Evolutionary conservation across 169 alveolate genomes (phyloP).

Genomic region (Plasmodium relictum): DNA sequence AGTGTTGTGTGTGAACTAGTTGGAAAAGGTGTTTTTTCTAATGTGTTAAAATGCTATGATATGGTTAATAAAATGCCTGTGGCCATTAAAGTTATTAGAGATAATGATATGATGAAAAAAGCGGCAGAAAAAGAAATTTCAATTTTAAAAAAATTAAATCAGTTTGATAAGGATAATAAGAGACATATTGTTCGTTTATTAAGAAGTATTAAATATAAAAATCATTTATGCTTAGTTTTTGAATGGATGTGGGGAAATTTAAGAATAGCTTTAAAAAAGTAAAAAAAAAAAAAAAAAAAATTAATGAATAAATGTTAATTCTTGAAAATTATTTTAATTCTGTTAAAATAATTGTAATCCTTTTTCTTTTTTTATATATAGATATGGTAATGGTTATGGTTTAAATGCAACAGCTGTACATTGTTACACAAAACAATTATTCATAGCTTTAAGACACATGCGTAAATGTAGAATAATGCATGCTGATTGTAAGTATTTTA

Average conservation of each 20-base stretch:
- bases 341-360: background rate
- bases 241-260: constrained; percentile 94
- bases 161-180: constrained; percentile 87
- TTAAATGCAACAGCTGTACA: constrained; percentile 87
- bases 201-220: constrained; percentile 87
- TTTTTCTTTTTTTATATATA: constrained; percentile 26
- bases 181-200: constrained; percentile 89
- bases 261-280: constrained; percentile 89
- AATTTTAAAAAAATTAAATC: constrained; percentile 87
- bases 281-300: constrained; percentile 22
- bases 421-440: constrained; percentile 88
- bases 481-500: constrained; percentile 87
- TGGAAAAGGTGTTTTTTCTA: constrained; percentile 93
- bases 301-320: background rate
- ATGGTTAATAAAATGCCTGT: constrained; percentile 80
- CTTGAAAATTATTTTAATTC: background rate
- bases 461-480: constrained; percentile 87
- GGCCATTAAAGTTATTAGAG: constrained; percentile 90
- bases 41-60: constrained; percentile 88
- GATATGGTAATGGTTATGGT: constrained; percentile 90
- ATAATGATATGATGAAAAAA: constrained; percentile 93
- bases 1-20: constrained; percentile 88
- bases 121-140: constrained; percentile 94
- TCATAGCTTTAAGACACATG: constrained; percentile 90
- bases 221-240: constrained; percentile 93